Evolutionary conservation across 192 early-diverging fungal species (phyloP).

Genomic region (Backusella parvicylindrica): DNA sequence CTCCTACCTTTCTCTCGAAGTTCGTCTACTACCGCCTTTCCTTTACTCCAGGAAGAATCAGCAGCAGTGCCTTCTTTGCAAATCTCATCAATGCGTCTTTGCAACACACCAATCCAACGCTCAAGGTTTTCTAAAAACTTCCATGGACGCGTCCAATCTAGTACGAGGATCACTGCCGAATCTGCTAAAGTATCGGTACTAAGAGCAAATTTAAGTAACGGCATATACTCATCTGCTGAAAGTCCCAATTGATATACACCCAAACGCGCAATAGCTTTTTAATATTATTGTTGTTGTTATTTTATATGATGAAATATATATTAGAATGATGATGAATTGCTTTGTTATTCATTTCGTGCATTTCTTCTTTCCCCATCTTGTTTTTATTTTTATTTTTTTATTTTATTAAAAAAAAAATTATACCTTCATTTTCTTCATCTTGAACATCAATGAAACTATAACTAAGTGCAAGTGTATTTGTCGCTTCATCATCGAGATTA

Average conservation of each 20-base stretch:
- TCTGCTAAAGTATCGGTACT: conserved; percentile 59
- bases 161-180: conserved; percentile 68
- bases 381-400: neutral
- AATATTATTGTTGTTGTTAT: neutral
- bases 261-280: conserved; percentile 58
- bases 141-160: conserved; percentile 94
- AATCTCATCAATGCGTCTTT: conserved; percentile 51
- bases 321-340: neutral
- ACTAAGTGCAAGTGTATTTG: conserved; percentile 59
- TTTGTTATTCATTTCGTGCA: neutral
- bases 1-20: conserved; percentile 59
- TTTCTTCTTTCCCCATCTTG: neutral
- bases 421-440: conserved; percentile 87
- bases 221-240: conserved; percentile 61
- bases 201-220: conserved; percentile 70
- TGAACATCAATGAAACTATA: conserved; percentile 82
- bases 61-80: conserved; percentile 45
- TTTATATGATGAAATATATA: neutral
- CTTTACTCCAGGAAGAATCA: conserved; percentile 54
- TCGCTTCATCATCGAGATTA: conserved; percentile 11
- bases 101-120: conserved; percentile 74
- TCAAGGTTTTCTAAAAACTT: conserved; percentile 76
- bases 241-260: conserved; percentile 81
- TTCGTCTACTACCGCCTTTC: conserved; percentile 67
- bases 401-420: neutral